phyloP scores from a whole-genome alignment of 176 grass and related monocot species.

The Elymus sibiricus region DNA sequence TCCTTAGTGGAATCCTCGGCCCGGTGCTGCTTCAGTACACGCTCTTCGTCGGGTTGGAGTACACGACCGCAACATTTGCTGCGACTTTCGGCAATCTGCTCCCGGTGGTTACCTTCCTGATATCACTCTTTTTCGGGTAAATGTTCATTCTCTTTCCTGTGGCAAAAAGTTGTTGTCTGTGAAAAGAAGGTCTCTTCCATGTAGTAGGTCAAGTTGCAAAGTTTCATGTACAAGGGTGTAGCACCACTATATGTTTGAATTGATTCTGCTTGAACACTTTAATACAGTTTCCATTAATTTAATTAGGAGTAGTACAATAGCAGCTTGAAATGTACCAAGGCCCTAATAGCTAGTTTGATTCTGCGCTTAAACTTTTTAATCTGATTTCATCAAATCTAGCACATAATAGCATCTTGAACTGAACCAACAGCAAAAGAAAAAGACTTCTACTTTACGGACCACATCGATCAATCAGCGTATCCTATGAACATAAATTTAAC shows the following conservation, averaged over 20 bases:
- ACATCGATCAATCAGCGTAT: neutral
- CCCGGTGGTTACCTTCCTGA: conserved; percentile 80
- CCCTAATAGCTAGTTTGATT: neutral
- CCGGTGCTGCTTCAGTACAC: conserved; percentile 83
- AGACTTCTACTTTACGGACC: neutral
- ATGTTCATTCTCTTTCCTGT: neutral
- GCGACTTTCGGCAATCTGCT: conserved; percentile 80
- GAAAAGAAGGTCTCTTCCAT: neutral
- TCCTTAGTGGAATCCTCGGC: conserved; percentile 52
- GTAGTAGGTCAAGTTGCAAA: neutral
- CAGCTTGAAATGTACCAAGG: neutral
- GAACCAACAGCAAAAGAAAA: neutral
- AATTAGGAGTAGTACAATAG: neutral
- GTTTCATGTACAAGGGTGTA: neutral
- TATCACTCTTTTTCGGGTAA: conserved; percentile 71
- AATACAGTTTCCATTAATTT: neutral
- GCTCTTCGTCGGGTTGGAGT: conserved; percentile 69
- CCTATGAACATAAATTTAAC: neutral
- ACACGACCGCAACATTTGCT: conserved; percentile 82
- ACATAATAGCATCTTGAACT: neutral
- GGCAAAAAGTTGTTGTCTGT: neutral
- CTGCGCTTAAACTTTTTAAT: neutral
- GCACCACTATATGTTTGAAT: neutral
- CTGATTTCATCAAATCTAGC: neutral
- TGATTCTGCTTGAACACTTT: neutral